Percentiles rank a stretch among this genome's conserved stretches.
These are phyloP conservation scores for Anastatica hierochuntica DNA, from an alignment of 345 rosid genomes.

Conservation along the genomic window DNA sequence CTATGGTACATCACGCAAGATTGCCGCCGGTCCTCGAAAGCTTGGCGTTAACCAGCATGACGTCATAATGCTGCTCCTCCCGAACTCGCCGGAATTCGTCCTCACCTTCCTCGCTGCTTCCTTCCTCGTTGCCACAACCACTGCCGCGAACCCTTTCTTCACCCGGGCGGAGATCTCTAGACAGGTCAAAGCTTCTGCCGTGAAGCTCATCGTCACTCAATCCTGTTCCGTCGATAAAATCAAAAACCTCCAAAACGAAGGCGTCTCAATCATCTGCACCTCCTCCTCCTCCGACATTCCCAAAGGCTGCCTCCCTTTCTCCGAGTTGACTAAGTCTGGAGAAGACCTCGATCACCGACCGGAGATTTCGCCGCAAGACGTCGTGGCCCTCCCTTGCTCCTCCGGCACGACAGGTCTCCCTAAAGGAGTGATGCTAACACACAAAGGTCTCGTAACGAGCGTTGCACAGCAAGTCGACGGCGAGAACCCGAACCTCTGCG, in stretches of 20 bases:
- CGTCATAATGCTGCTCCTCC: constrained; percentile 69
- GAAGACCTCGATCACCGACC: constrained; percentile 26
- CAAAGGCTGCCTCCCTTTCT: constrained; percentile 49
- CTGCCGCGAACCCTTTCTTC: constrained; percentile 79
- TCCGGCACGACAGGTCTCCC: constrained; percentile 96
- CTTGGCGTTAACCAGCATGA: constrained; percentile 51
- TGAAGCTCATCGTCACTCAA: constrained; percentile 54
- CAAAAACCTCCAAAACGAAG: constrained; percentile 31
- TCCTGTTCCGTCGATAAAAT: constrained; percentile 46
- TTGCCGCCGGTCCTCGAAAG: constrained; percentile 45
- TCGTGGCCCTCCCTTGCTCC: constrained; percentile 81
- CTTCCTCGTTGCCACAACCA: constrained; percentile 45
- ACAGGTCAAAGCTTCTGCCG: constrained; percentile 48
- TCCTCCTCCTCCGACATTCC: constrained; percentile 19
- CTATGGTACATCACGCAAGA: constrained; percentile 43
- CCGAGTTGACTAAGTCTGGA: constrained; percentile 35
- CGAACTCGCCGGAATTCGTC: constrained; percentile 63
- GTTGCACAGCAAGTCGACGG: constrained; percentile 94
- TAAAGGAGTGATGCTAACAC: constrained; percentile 91
- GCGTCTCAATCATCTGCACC: constrained; percentile 4
- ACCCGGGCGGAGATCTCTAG: constrained; percentile 63
- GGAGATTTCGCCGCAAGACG: constrained; percentile 48
- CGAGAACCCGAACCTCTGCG: constrained; percentile 80
- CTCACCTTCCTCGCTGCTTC: constrained; percentile 73
- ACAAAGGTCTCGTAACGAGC: constrained; percentile 64